phyloP scores from a whole-genome alignment of 345 rosid species.

The Salix dunnii region DNA sequence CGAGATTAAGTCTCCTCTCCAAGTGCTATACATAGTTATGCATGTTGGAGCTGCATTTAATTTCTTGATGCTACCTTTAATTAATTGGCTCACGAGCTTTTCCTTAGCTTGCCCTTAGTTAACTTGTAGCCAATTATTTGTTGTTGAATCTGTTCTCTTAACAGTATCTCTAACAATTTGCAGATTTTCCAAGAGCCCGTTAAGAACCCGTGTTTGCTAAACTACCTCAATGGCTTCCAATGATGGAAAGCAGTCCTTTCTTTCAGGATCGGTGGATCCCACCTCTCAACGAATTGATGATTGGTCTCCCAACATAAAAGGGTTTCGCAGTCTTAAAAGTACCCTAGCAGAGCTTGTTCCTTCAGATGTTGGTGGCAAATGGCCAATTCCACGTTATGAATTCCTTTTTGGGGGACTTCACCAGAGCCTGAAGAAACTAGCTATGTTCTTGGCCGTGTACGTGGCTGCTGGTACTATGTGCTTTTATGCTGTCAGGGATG shows the following conservation, averaged over 20 bases:
- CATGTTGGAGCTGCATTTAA: not conserved
- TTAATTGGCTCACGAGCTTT: not conserved
- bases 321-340: slow-evolving; percentile 59
- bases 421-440: slow-evolving; percentile 44
- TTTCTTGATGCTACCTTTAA: not conserved
- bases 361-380: slow-evolving; percentile 18
- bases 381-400: slow-evolving; percentile 22
- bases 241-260: slow-evolving; percentile 45
- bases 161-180: not conserved
- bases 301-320: slow-evolving; percentile 32
- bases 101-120: not conserved
- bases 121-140: not conserved
- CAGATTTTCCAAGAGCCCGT: slow-evolving; percentile 15
- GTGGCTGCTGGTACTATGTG: slow-evolving; percentile 52
- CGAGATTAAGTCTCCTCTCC: too few relatives aligned
- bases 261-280: slow-evolving; percentile 33
- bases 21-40: not conserved
- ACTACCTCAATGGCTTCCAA: slow-evolving; percentile 47
- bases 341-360: slow-evolving; percentile 46
- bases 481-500: slow-evolving; percentile 50
- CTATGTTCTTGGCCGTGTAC: slow-evolving; percentile 42
- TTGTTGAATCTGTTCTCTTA: not conserved
- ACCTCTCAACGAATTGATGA: slow-evolving; percentile 22
- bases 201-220: slow-evolving; percentile 2
- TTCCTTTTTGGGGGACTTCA: slow-evolving; percentile 42